These are phyloP conservation scores for Collybiopsis confluens DNA, from an alignment of 768 basidiomycete species.

Conservation along the genomic window DNA sequence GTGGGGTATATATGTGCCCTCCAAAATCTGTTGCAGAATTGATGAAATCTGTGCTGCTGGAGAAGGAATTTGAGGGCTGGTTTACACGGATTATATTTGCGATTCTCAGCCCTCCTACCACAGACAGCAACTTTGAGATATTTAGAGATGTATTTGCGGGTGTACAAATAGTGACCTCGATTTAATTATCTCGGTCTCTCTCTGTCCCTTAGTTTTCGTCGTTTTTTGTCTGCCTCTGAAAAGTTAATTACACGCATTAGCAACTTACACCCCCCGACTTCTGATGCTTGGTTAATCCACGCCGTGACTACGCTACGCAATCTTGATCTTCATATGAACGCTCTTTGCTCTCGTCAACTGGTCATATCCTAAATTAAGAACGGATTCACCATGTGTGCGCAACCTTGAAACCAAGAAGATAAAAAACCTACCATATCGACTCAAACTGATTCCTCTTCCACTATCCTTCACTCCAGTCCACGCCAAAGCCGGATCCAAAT, in stretches of 20 bases:
- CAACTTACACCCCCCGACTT: neutral
- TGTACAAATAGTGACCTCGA: too few species aligned
- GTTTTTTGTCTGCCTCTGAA: too few species aligned
- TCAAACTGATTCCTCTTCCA: constrained; percentile 87
- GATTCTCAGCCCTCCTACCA: constrained; percentile 13
- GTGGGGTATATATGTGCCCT: constrained; percentile 23
- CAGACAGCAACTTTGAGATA: constrained; percentile 16
- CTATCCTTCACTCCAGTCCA: constrained; percentile 97
- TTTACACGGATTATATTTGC: constrained; percentile 20
- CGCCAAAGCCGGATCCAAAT: constrained; percentile 85
- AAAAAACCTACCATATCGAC: constrained; percentile 69
- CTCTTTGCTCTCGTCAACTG: constrained; percentile 79
- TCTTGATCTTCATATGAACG: constrained; percentile 80
- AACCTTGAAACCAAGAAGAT: neutral
- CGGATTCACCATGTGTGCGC: too few species aligned
- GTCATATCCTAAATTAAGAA: constrained; percentile 81
- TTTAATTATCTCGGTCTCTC: too few species aligned
- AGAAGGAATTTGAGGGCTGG: constrained; percentile 23
- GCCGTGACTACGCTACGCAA: constrained; percentile 16
- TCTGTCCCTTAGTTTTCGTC: too few species aligned
- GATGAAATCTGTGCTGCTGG: constrained; percentile 20
- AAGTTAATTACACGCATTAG: too few species aligned
- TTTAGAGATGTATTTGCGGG: constrained; percentile 16
- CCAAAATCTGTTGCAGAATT: constrained; percentile 18
- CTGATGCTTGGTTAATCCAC: too few species aligned